Percentiles rank a stretch among this genome's conserved stretches.
phyloP scores from a whole-genome alignment of 169 alveolate species.

The Neospora caninum region DNA sequence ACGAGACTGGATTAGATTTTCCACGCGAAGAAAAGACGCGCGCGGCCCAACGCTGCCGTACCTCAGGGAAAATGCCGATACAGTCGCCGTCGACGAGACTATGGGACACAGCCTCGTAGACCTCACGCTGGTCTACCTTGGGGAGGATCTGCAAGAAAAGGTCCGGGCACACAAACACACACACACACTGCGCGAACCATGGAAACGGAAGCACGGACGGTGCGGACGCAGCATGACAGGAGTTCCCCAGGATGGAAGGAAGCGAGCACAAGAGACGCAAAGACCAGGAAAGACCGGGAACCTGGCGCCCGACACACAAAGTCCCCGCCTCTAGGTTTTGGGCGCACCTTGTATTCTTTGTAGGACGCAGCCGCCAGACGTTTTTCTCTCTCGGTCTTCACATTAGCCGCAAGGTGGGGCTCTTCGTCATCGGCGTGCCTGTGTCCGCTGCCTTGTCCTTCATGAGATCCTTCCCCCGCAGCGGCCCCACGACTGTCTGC shows the following conservation, averaged over 20 bases:
- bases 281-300: too few species aligned
- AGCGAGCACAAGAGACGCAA: too few species aligned
- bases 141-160: slow-evolving; percentile 73
- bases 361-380: not conserved
- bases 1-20: too few species aligned
- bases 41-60: not conserved
- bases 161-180: not conserved
- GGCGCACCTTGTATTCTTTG: slow-evolving; percentile 29
- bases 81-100: slow-evolving; percentile 49
- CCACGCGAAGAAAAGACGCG: not conserved
- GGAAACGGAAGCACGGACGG: not conserved
- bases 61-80: slow-evolving; percentile 60
- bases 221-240: too few species aligned
- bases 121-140: slow-evolving; percentile 84
- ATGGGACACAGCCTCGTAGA: slow-evolving; percentile 79
- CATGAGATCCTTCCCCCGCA: too few species aligned
- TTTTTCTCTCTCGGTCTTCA: not conserved
- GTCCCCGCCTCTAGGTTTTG: too few species aligned
- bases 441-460: not conserved
- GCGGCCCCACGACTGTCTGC: not conserved
- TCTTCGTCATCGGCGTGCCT: too few species aligned
- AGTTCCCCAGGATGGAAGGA: too few species aligned
- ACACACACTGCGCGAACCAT: not conserved
- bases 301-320: too few species aligned
- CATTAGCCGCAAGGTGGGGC: not conserved